Percentiles rank a stretch among this genome's conserved stretches.
phyloP scores from a whole-genome alignment of 495 filamentous ascomycete genomes.

The Apiosordaria backusii region DNA sequence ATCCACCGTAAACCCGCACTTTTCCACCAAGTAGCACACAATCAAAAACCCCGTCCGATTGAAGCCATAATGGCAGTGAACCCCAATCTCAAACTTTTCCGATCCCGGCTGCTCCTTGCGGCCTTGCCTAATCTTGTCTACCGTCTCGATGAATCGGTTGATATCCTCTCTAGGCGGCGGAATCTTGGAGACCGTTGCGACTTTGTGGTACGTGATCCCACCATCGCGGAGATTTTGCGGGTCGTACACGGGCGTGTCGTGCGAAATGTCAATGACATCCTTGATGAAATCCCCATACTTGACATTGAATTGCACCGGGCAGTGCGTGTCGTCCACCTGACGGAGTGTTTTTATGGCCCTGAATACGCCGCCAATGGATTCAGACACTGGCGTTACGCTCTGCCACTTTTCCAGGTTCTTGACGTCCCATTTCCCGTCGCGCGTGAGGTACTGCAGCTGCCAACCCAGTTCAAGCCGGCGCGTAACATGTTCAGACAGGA shows the following conservation, averaged over 20 bases:
- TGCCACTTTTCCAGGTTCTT: constrained; percentile 95
- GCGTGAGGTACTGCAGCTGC: constrained; percentile 83
- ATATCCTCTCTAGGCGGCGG: constrained; percentile 77
- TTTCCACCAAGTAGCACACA: constrained; percentile 86
- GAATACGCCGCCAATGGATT: constrained; percentile 71
- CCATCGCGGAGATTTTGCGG: constrained; percentile 67
- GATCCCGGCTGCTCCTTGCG: constrained; percentile 39
- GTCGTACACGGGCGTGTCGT: constrained; percentile 81
- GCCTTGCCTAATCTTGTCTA: constrained; percentile 64
- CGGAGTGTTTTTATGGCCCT: constrained; percentile 84
- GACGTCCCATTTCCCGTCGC: constrained; percentile 94
- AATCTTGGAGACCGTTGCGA: constrained; percentile 88
- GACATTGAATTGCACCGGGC: constrained; percentile 66
- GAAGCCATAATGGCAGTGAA: constrained; percentile 95
- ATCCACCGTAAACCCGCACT: constrained; percentile 64
- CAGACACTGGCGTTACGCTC: constrained; percentile 69
- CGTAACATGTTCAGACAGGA: constrained; percentile 70
- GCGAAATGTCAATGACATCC: constrained; percentile 82
- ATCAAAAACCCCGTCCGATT: constrained; percentile 91
- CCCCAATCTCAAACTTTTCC: constrained; percentile 58
- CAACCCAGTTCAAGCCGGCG: constrained; percentile 76
- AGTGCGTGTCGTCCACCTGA: constrained; percentile 80
- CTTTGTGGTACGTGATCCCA: constrained; percentile 79
- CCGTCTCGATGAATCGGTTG: constrained; percentile 68
- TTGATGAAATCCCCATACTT: constrained; percentile 62